Conservation (phyloP, 2,329 filamentous ascomycete species). For the Fusarium tjaetaba region DNA sequence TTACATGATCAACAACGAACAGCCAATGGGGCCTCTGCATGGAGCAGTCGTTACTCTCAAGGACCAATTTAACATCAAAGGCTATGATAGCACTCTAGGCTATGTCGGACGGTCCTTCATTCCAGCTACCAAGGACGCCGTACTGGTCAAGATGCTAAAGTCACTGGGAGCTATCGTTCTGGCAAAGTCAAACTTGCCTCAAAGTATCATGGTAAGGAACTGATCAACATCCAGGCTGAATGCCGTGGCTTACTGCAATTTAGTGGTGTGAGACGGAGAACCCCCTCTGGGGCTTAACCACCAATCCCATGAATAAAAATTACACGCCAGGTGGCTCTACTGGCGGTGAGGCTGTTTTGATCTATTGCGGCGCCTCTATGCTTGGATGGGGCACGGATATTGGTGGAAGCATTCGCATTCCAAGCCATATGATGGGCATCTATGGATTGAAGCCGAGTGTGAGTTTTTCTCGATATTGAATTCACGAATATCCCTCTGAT, state of each 20-base stretch:
- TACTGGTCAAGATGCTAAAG: neutral
- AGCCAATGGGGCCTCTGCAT: neutral
- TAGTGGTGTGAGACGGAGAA: slow-evolving; percentile 5
- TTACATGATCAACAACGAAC: neutral
- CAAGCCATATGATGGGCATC: slow-evolving; percentile 1
- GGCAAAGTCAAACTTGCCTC: neutral
- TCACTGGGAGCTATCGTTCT: neutral
- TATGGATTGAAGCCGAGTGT: slow-evolving; percentile 1
- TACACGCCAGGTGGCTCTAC: slow-evolving; percentile 1
- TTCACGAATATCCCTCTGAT: rapidly evolving
- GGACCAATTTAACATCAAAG: neutral
- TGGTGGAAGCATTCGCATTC: neutral
- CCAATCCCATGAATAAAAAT: neutral
- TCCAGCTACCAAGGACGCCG: neutral
- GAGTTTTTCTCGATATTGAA: rapidly evolving
- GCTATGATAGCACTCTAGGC: neutral
- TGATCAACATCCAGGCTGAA: too few species aligned
- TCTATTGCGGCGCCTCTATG: neutral
- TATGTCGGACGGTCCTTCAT: neutral
- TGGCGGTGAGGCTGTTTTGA: neutral
- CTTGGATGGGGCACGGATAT: neutral
- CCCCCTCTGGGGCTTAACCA: neutral
- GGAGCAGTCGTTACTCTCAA: neutral
- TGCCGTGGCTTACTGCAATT: neutral
- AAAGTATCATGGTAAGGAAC: neutral